These are phyloP conservation scores for Clonostachys rhizophaga DNA, from an alignment of 2,329 filamentous ascomycete genomes.

Conservation along the genomic window DNA sequence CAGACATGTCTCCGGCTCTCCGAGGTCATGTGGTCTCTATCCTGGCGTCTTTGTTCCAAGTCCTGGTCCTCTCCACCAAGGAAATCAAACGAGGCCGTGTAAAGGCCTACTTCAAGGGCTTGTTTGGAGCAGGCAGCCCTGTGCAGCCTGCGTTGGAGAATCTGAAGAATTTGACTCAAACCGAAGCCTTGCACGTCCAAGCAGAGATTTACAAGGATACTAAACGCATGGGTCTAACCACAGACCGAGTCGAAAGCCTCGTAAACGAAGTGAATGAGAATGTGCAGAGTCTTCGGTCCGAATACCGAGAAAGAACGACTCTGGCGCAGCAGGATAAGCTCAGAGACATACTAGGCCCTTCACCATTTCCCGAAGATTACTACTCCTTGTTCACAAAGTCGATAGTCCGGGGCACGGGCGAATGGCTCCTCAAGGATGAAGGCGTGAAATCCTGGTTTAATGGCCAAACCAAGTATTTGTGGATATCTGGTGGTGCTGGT, in stretches of 20 bases:
- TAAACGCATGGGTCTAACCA: conserved; percentile 24
- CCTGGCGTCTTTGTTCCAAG: conserved; percentile 35
- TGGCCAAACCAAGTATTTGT: conserved; percentile 31
- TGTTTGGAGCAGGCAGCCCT: conserved; percentile 31
- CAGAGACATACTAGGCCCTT: conserved; percentile 32
- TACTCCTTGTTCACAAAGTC: conserved; percentile 32
- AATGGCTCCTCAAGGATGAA: conserved; percentile 37
- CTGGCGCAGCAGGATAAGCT: conserved; percentile 27
- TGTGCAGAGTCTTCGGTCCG: conserved; percentile 23
- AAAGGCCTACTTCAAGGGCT: conserved; percentile 31
- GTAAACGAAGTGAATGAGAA: conserved; percentile 26
- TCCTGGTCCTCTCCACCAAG: conserved; percentile 35
- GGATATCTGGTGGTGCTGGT: conserved; percentile 34
- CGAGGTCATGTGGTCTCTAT: conserved; percentile 32
- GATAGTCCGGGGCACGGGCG: conserved; percentile 33
- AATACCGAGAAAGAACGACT: conserved; percentile 23
- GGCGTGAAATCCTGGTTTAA: conserved; percentile 30
- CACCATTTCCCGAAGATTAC: conserved; percentile 34
- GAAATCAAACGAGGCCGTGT: conserved; percentile 32
- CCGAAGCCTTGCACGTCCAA: conserved; percentile 34
- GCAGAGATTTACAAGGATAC: conserved; percentile 36
- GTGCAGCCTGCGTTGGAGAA: conserved; percentile 31
- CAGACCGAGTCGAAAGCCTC: conserved; percentile 25
- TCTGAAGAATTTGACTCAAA: conserved; percentile 31
- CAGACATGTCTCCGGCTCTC: conserved; percentile 28